Percentiles rank a stretch among this genome's conserved stretches.
Conservation (phyloP, 1,139 yeast genomes). For the Starmera stellimalicola region DNA sequence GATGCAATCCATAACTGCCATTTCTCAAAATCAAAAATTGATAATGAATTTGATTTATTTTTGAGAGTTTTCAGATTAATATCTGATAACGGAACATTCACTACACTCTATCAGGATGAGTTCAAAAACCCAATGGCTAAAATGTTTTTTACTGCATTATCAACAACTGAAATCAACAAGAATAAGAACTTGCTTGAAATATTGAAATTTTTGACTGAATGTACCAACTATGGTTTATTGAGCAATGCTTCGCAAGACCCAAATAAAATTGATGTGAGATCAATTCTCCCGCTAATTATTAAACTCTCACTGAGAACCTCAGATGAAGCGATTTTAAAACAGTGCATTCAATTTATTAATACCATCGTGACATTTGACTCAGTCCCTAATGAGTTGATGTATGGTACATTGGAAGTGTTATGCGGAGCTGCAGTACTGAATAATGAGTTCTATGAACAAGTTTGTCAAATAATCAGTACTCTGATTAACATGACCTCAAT, state of each 20-base stretch:
- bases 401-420: constrained; percentile 34
- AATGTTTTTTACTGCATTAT: constrained; percentile 20
- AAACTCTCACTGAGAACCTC: constrained; percentile 36
- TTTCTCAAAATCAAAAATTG: constrained; percentile 28
- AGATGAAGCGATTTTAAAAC: constrained; percentile 28
- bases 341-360: constrained; percentile 37
- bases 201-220: constrained; percentile 24
- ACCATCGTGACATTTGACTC: constrained; percentile 38
- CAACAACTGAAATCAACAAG: constrained; percentile 13
- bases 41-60: constrained; percentile 45
- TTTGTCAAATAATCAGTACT: constrained; percentile 30
- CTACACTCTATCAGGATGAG: constrained; percentile 47
- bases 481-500: constrained; percentile 27
- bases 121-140: constrained; percentile 34
- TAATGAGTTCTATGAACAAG: constrained; percentile 27
- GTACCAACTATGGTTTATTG: constrained; percentile 17
- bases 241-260: constrained; percentile 16
- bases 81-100: constrained; percentile 53
- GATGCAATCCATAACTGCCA: constrained; percentile 44
- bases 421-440: constrained; percentile 38
- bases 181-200: constrained; percentile 20
- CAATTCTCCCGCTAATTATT: constrained; percentile 28
- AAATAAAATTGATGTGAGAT: constrained; percentile 30
- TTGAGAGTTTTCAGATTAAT: constrained; percentile 41
- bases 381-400: constrained; percentile 33